Percentiles rank a stretch among this genome's conserved stretches.
Conservation (phyloP, 768 basidiomycete species). For the Hirschioporus abietinus region DNA sequence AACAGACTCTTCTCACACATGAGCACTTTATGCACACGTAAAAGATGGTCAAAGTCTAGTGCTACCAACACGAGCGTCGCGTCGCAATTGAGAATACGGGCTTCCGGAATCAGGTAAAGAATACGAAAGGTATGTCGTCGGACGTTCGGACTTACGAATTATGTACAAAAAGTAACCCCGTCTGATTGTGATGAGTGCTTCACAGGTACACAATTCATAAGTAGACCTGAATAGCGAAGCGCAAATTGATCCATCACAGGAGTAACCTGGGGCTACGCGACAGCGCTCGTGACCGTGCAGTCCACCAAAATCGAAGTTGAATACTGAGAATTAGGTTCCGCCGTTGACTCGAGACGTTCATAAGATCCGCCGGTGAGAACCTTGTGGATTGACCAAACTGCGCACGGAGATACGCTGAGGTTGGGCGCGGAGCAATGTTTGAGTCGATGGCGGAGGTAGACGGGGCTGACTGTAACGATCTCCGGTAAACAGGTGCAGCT, state of each 20-base stretch:
- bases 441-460: not conserved
- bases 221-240: not conserved
- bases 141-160: not conserved
- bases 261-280: not conserved
- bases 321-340: not conserved
- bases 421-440: not conserved
- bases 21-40: not conserved
- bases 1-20: no score
- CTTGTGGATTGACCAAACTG: not conserved
- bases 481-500: not conserved
- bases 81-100: not conserved
- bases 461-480: not conserved
- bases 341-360: not conserved
- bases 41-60: not conserved
- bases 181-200: not conserved
- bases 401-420: not conserved
- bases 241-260: not conserved
- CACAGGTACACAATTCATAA: not conserved
- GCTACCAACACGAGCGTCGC: not conserved
- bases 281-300: not conserved
- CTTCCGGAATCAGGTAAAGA: not conserved
- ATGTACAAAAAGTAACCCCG: not conserved
- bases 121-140: not conserved
- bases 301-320: not conserved
- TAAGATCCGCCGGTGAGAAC: not conserved